Base-by-base conservation (phyloP, 345 rosid species). In the Viola odorata region DNA sequence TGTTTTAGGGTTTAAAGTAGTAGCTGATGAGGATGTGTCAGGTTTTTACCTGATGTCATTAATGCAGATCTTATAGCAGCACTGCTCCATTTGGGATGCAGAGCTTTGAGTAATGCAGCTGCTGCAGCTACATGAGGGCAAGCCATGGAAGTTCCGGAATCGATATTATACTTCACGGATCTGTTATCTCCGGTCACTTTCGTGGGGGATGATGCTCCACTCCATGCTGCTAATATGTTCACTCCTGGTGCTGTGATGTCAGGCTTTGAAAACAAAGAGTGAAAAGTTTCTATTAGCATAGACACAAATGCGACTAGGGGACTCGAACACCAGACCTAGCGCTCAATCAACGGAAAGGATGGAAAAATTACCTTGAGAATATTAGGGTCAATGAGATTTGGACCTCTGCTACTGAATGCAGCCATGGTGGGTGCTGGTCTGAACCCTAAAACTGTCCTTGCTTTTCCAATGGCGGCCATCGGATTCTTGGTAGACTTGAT, bases 111-210 rank as follows among this genome's bases (percentile, higher is more conserved):
- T 55, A 89, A 94, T 12, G 88, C 87, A 8, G 82, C 87, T 5
- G 76, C 75, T 32, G 81, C 98, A 9, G 96, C 78, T 23, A 89
- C 96, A 75, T 92, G 98, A 65, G 98, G 96, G 69, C 85, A 77
- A 58, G 98, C 71, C 98, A 92, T 92, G 3, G 98, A 92, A 68
- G 98, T 92, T 56, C 98, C 98, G 0, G 96, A 73, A 6, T 52
- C 8, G 0, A 87, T 5, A 38, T 81, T 84, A 61, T 60, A 92
- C 52, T 67, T 50, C 0, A 83, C 84, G 1, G 51, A 37, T 58
- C 92, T 73, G 6, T 63, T 58, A 62, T 92, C 96, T 1, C 41
- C 11, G 8, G 69, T 50, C 4, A 78, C 2, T 73, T 83, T 83
- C 12, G 78, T 70, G 0, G 88, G 88, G 0, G 89, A 52, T 38